Percentiles rank a stretch among this genome's conserved stretches.
Evolutionary conservation across 2,329 filamentous ascomycete genomes (phyloP).

Genomic region (Aspergillus costaricaensis): DNA sequence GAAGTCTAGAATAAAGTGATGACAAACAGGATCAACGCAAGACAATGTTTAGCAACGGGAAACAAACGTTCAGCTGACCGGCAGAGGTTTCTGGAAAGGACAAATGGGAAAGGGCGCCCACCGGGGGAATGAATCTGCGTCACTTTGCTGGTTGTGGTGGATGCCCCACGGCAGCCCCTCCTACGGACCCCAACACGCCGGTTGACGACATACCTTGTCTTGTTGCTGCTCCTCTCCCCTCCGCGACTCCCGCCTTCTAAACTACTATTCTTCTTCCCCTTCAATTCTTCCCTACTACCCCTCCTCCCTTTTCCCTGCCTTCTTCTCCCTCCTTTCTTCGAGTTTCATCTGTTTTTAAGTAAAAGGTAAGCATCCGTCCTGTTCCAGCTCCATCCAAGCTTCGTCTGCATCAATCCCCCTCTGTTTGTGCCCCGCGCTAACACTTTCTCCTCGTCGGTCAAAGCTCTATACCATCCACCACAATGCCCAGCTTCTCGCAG

Average conservation of each 20-base stretch:
- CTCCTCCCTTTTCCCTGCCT: neutral
- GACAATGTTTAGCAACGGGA: neutral
- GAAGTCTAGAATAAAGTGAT: neutral
- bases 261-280: slow-evolving; percentile 13
- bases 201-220: slow-evolving; percentile 24
- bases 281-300: slow-evolving; percentile 6
- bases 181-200: slow-evolving; percentile 26
- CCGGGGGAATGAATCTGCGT: neutral
- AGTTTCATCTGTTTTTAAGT: slow-evolving; percentile 1
- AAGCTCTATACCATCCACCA: slow-evolving; percentile 22
- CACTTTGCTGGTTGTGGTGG: neutral
- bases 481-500: slow-evolving; percentile 59
- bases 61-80: neutral
- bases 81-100: neutral
- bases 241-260: slow-evolving; percentile 11
- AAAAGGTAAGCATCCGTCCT: neutral
- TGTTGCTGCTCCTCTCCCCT: slow-evolving; percentile 5
- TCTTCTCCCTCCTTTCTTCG: neutral
- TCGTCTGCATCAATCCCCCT: neutral
- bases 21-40: neutral
- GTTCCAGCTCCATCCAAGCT: neutral
- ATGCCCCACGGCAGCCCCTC: slow-evolving; percentile 19
- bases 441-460: neutral
- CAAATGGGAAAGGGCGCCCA: neutral
- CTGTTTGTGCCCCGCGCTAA: neutral